Percentiles rank a stretch among this genome's conserved stretches.
phyloP scores from a whole-genome alignment of 495 filamentous ascomycete species.

The Gamarada debralockiae region DNA sequence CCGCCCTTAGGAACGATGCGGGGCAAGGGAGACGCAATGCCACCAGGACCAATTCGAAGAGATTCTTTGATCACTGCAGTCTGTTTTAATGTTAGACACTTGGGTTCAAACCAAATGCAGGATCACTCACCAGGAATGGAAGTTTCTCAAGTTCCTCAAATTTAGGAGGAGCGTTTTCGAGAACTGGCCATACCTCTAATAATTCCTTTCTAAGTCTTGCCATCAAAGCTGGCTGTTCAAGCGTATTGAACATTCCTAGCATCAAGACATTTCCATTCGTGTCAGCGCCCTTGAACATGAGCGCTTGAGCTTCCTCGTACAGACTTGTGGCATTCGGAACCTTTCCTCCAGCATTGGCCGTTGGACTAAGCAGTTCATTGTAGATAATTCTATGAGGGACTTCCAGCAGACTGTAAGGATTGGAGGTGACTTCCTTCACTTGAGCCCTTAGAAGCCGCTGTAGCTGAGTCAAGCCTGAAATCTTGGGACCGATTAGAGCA shows the following conservation, averaged over 20 bases:
- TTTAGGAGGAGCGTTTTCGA: conserved; percentile 27
- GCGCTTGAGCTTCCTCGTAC: conserved; percentile 31
- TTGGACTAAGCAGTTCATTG: conserved; percentile 29
- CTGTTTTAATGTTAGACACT: background rate
- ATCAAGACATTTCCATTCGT: conserved; percentile 33
- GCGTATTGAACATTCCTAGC: conserved; percentile 29
- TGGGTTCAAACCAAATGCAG: too few species aligned
- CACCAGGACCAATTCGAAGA: conserved; percentile 3
- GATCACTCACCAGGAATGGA: conserved; percentile 19
- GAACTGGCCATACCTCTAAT: conserved; percentile 26
- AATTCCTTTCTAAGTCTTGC: conserved; percentile 31
- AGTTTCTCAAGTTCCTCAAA: conserved; percentile 31
- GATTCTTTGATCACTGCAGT: conserved; percentile 11
- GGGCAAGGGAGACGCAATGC: background rate
- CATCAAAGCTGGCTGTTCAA: conserved; percentile 23
- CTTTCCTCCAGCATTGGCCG: conserved; percentile 18
- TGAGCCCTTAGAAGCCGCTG: conserved; percentile 18
- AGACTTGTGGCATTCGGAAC: conserved; percentile 21
- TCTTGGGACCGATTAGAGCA: conserved; percentile 24
- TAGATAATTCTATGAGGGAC: conserved; percentile 35
- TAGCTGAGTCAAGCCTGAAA: conserved; percentile 27
- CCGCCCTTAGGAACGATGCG: background rate
- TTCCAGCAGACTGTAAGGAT: conserved; percentile 25
- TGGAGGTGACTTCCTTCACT: conserved; percentile 9
- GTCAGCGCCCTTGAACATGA: conserved; percentile 39